phyloP scores from a whole-genome alignment of 164 flowering plant species.

The Cinnamomum micranthum region DNA sequence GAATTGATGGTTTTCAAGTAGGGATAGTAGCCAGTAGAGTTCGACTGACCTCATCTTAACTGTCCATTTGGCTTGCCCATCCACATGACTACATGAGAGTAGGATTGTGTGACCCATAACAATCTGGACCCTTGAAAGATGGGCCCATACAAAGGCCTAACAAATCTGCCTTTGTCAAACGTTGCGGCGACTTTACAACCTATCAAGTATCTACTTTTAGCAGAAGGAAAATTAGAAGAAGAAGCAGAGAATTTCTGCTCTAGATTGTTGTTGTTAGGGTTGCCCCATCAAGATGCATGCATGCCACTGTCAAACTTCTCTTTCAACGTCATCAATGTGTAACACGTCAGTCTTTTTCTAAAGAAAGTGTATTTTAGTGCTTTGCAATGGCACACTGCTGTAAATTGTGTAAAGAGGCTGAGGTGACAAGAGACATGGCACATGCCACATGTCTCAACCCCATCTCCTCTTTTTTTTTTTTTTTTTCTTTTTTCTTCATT shows the following conservation, averaged over 20 bases:
- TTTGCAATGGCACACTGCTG: background rate
- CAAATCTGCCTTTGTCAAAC: background rate
- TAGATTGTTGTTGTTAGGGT: too few species aligned
- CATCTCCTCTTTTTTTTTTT: too few species aligned
- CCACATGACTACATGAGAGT: too few species aligned
- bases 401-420: background rate
- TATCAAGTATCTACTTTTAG: background rate
- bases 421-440: background rate
- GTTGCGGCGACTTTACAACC: background rate
- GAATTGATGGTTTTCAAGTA: too few species aligned
- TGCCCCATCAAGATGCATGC: background rate
- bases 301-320: background rate
- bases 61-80: too few species aligned
- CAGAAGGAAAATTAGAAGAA: background rate
- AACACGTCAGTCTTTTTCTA: background rate
- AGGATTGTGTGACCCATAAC: too few species aligned
- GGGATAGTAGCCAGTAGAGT: too few species aligned
- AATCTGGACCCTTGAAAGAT: too few species aligned
- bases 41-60: too few species aligned
- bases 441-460: background rate
- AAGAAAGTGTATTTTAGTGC: background rate
- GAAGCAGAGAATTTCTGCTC: background rate
- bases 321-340: background rate
- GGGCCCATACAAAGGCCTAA: too few species aligned
- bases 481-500: too few species aligned